Evolutionary conservation across 805 yeast genomes (phyloP).

Genomic region (Yamadazyma endophytica): DNA sequence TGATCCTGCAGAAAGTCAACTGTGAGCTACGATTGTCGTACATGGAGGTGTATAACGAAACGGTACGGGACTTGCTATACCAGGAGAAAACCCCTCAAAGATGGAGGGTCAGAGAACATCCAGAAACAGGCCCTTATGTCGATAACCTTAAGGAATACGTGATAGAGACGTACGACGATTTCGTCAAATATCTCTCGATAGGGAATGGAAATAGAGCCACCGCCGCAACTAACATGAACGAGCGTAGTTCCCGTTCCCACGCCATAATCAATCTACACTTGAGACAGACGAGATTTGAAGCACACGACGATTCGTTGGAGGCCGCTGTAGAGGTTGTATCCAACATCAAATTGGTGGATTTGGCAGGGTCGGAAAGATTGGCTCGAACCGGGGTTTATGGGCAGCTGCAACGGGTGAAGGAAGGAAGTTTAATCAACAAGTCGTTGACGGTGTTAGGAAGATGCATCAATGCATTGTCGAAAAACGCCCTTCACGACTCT

Average conservation of each 20-base stretch:
- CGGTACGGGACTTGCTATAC: constrained; percentile 58
- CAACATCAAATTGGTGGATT: constrained; percentile 64
- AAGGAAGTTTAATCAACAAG: constrained; percentile 74
- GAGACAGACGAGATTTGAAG: constrained; percentile 47
- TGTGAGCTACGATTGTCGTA: constrained; percentile 50
- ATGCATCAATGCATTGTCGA: constrained; percentile 48
- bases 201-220: constrained; percentile 63
- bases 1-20: constrained; percentile 34
- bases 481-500: constrained; percentile 23
- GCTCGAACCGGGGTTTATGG: constrained; percentile 58
- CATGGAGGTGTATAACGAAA: constrained; percentile 76
- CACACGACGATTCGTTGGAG: constrained; percentile 16
- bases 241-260: constrained; percentile 72
- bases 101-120: constrained; percentile 62
- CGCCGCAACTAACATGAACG: constrained; percentile 72
- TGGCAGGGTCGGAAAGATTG: constrained; percentile 81
- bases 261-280: constrained; percentile 67
- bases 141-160: constrained; percentile 56
- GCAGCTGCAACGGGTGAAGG: constrained; percentile 53
- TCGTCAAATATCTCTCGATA: constrained; percentile 38
- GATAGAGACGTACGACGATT: constrained; percentile 48
- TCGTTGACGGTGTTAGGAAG: constrained; percentile 77
- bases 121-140: constrained; percentile 65
- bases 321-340: constrained; percentile 51
- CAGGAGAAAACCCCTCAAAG: constrained; percentile 13